A percentile compares a stretch with the other conserved stretches of the same genome.
Evolutionary conservation across 257 asterid genomes (phyloP).

Genomic region (Penstemon davidsonii): DNA sequence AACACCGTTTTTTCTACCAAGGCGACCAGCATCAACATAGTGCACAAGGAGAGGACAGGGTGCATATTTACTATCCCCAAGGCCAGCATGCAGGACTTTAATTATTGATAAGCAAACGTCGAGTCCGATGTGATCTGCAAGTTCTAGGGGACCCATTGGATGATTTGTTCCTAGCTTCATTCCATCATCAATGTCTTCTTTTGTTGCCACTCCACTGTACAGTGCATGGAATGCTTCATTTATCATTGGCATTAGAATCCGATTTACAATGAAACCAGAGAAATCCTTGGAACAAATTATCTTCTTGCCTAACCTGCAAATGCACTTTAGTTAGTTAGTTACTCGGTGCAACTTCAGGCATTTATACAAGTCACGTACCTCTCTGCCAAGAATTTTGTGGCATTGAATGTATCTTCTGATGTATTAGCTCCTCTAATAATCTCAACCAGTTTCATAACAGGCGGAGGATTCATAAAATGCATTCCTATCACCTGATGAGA

Average conservation of each 20-base stretch:
- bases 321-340: no score
- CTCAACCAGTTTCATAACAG: slow-evolving; percentile 90
- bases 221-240: slow-evolving; percentile 83
- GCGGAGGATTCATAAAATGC: slow-evolving; percentile 99
- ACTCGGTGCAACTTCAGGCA: background rate
- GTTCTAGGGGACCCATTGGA: slow-evolving; percentile 91
- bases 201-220: slow-evolving; percentile 79
- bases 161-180: slow-evolving; percentile 96
- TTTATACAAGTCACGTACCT: slow-evolving; percentile 39
- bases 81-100: slow-evolving; percentile 82
- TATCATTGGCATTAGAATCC: slow-evolving; percentile 90
- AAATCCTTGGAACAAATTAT: slow-evolving; percentile 81
- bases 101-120: slow-evolving; percentile 87
- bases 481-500: slow-evolving; percentile 81
- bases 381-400: slow-evolving; percentile 77
- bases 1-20: slow-evolving; percentile 72
- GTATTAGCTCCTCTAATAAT: slow-evolving; percentile 84
- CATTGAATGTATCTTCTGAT: slow-evolving; percentile 62
- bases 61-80: slow-evolving; percentile 68
- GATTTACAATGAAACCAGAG: slow-evolving; percentile 84
- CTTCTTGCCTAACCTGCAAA: slow-evolving; percentile 78
- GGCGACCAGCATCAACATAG: slow-evolving; percentile 88
- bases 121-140: slow-evolving; percentile 91
- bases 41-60: slow-evolving; percentile 95
- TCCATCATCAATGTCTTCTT: slow-evolving; percentile 90